Evolutionary conservation across 2,329 filamentous ascomycete genomes (phyloP), one percentile per base, ranked within the genome.

Genomic region (Aspergillus phoenicis): DNA sequence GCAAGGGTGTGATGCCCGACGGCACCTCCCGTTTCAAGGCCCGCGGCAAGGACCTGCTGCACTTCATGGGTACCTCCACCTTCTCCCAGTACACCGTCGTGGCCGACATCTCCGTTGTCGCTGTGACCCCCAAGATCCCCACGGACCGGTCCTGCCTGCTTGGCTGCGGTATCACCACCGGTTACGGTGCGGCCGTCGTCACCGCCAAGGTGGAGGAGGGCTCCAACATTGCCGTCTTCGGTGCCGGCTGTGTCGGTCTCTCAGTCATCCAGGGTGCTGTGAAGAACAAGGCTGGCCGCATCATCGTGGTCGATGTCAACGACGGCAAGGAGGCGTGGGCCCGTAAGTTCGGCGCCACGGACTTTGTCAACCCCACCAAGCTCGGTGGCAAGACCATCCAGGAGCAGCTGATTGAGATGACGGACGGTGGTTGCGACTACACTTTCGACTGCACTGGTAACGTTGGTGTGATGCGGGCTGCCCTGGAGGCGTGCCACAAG

Each of bases 401-500:
- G 72, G 92, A 97, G 74, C 90, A 94, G 82, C 85, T 99, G 66
- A 87, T 98, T 69, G 94, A 98, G 81, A 93, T 98, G 90, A 99
- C 95, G 1, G 95, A 98, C 73, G 95, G 95, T 67, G 95, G 95
- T 55, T 96, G 93, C 77, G 95, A 99, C 83, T 98, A 97, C 84
- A 99, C 95, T 53, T 99, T 99, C 76, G 95, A 99, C 83, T 98
- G 95, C 85, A 99, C 95, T 6, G 95, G 95, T 62, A 98, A 98
- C 74, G 93, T 98, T 57, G 87, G 88, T 69, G 95, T 99, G 59
- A 99, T 97, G 95, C 87, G 95, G 65, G 90, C 91, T 57, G 95
- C 95, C 43, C 87, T 99, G 62, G 94, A 99, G 83, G 93, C 95
- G 52, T 98, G 93, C 84, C 95, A 99, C 85, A 99, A 99, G 87